Evolutionary conservation across 495 filamentous ascomycete species (phyloP).

Genomic region (Hypomontagnella monticulosa): DNA sequence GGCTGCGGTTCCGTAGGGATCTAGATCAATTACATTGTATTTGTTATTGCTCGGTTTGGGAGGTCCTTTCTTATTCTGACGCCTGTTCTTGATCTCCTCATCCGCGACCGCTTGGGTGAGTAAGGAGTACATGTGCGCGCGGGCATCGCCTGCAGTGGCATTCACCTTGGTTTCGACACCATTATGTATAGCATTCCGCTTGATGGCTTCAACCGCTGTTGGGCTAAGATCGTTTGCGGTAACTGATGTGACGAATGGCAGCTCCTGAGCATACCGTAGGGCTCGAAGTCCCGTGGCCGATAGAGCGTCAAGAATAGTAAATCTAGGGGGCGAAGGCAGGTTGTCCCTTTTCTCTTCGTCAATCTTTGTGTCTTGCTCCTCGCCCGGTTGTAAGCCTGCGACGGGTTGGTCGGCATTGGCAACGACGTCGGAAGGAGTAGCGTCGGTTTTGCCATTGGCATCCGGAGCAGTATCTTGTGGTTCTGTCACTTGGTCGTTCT

Average conservation of each 20-base stretch:
- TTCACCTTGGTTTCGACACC: constrained; percentile 72
- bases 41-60: constrained; percentile 50
- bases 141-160: constrained; percentile 79
- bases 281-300: constrained; percentile 95
- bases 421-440: neutral
- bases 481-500: constrained; percentile 37
- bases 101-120: constrained; percentile 51
- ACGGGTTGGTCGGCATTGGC: constrained; percentile 7
- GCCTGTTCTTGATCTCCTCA: constrained; percentile 41
- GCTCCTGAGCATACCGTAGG: constrained; percentile 88
- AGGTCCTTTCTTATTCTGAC: constrained; percentile 37
- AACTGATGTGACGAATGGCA: constrained; percentile 81
- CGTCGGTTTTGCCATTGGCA: neutral
- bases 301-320: constrained; percentile 91
- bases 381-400: constrained; percentile 10
- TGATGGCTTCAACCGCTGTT: constrained; percentile 81
- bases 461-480: neutral
- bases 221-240: constrained; percentile 89
- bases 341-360: constrained; percentile 28
- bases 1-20: constrained; percentile 92
- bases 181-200: constrained; percentile 85
- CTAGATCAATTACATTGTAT: constrained; percentile 95
- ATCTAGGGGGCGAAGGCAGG: constrained; percentile 48
- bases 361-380: constrained; percentile 35
- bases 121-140: constrained; percentile 85